Conservation (phyloP, 2,329 filamentous ascomycete genomes). For the Drechslera avenae region DNA sequence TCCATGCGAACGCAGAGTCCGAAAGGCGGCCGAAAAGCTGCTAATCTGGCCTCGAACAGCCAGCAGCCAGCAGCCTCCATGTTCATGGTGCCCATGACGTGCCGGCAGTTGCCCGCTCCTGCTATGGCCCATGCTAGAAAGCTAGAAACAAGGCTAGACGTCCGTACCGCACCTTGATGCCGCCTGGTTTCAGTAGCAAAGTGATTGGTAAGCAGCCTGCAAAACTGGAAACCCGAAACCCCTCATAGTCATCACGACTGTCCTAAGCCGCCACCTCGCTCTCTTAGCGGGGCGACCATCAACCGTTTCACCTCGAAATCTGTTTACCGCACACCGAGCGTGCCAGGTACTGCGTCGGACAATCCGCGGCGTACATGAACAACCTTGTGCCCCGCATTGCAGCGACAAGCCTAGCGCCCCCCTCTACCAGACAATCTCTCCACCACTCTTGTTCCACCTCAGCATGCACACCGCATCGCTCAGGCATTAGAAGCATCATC, state of each 20-base stretch:
- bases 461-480: slow-evolving; percentile 25
- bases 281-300: neutral
- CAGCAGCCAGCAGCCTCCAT: neutral
- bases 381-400: slow-evolving; percentile 20
- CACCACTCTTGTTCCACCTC: slow-evolving; percentile 13
- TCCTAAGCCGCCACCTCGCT: neutral
- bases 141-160: neutral
- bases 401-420: slow-evolving; percentile 11
- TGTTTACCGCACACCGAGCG: neutral
- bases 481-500: neutral
- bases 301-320: neutral
- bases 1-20: neutral
- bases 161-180: neutral
- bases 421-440: slow-evolving; percentile 8
- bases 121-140: slow-evolving; percentile 3
- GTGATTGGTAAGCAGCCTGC: neutral
- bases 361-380: slow-evolving; percentile 1
- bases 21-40: neutral
- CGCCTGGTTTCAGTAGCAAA: neutral
- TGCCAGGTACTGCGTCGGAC: slow-evolving; percentile 1
- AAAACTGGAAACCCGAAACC: too few species aligned
- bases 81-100: neutral
- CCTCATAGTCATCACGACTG: neutral
- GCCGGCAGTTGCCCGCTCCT: slow-evolving; percentile 1
- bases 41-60: neutral